Base-by-base conservation (phyloP, 108 stramenopile genomes). In the Fragilariopsis cylindrus region DNA sequence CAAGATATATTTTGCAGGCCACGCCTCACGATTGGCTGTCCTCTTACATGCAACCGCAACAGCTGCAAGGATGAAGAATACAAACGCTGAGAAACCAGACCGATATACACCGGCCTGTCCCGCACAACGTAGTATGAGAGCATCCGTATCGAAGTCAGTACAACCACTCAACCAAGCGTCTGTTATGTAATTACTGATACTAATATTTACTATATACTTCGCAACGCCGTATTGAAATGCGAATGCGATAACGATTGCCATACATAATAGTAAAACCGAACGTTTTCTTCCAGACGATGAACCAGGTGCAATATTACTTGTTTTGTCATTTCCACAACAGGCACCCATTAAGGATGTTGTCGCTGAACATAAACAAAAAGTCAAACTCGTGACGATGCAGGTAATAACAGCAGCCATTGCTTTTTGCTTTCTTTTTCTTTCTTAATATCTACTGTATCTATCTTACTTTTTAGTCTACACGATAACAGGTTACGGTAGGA, bases 271-370 rank as follows among this genome's bases (percentile, higher is more conserved):
- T 57, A 76, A 57, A 15, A 73, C 49, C 21, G 40, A 48, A 52
- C 54, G 47, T 63, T 90, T 92, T 9, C 95, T 87, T 57, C 97
- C 93, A 18, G 92, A 92, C 4, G 79, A 82, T 2, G 87, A 86
- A 48, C 88, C 78, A 0, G 91, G 91, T 4, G 91, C 83, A 13
- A 81, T 62, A 8, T 82, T 74, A 15, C 91, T 92, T 39, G 90
- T 82, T 66, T 95, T 95, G 81, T 95, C 94, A 63, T 92, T 95
- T 12, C 94, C 94, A 53, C 88, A 91, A 75, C 94, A 95, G 0
- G 88, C 74, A 15, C 75, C 60, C 42, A 87, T 76, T 15, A 95
- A 75, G 3, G 89, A 90, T 9, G 82, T 72, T 15, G 85, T 69
- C 43, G 94, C 94, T 44, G 87, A 81, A 71, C 94, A 87, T 78